Conservation (phyloP, 352 stramenopile species). For the Chloridella minuta region DNA sequence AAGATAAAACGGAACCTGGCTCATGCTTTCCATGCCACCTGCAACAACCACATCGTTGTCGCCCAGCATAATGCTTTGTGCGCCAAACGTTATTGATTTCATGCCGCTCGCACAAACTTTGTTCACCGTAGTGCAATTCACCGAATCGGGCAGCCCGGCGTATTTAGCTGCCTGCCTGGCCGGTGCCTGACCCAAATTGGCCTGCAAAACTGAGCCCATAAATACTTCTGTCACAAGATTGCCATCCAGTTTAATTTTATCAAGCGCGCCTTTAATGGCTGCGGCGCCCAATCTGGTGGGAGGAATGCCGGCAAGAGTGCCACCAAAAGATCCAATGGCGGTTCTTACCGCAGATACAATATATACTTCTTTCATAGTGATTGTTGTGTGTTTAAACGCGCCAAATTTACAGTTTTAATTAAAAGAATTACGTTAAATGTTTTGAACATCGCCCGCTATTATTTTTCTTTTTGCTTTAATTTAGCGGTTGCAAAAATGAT, state of each 20-base stretch:
- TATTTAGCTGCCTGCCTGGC: slow-evolving; percentile 47
- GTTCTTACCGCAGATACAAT: slow-evolving; percentile 72
- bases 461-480: too few species aligned
- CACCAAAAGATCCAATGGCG: slow-evolving; percentile 71
- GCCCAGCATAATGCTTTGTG: slow-evolving; percentile 53
- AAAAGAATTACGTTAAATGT: too few species aligned
- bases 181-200: slow-evolving; percentile 69
- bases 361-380: slow-evolving; percentile 33
- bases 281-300: slow-evolving; percentile 55
- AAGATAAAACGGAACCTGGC: neutral
- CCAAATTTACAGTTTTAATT: too few species aligned
- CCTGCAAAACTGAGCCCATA: slow-evolving; percentile 79
- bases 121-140: slow-evolving; percentile 85
- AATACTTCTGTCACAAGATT: slow-evolving; percentile 65
- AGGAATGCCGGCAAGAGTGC: slow-evolving; percentile 42
- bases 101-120: slow-evolving; percentile 85
- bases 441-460: too few species aligned
- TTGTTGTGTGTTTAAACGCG: neutral
- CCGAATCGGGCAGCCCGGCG: slow-evolving; percentile 44
- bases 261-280: slow-evolving; percentile 46
- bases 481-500: neutral
- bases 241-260: slow-evolving; percentile 27
- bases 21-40: slow-evolving; percentile 19
- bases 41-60: slow-evolving; percentile 16
- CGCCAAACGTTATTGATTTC: slow-evolving; percentile 48